Conservation (phyloP, 2,329 filamentous ascomycete species). For the Corynespora cassiicola region DNA sequence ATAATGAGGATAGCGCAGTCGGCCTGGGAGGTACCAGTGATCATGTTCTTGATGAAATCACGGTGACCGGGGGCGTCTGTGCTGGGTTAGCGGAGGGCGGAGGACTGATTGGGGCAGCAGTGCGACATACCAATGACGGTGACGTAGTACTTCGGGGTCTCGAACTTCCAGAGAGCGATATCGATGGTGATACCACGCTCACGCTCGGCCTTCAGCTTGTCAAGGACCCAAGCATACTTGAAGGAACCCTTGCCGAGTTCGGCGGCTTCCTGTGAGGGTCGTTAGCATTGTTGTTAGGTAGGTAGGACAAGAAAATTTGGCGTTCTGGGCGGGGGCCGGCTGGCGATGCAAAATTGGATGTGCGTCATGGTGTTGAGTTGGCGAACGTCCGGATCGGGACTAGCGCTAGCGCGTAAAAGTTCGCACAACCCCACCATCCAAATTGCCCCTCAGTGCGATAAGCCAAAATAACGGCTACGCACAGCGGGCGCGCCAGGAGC, state of each 20-base stretch:
- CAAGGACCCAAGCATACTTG: conserved; percentile 99
- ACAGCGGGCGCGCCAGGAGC: conserved; percentile 23
- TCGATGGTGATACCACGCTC: conserved; percentile 99
- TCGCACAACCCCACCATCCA: conserved; percentile 48
- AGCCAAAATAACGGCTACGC: conserved; percentile 38
- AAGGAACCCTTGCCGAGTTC: conserved; percentile 99
- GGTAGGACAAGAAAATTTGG: conserved; percentile 29
- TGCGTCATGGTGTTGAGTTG: conserved; percentile 43
- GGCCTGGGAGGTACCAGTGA: conserved; percentile 99
- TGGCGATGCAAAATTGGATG: conserved; percentile 16
- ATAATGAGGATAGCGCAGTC: conserved; percentile 99
- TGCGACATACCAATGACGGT: conserved; percentile 82
- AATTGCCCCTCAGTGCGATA: conserved; percentile 46
- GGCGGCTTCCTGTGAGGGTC: conserved; percentile 80
- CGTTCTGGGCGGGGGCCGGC: background rate
- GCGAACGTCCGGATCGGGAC: conserved; percentile 32
- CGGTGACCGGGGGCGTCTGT: conserved; percentile 92
- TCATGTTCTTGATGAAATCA: conserved; percentile 99
- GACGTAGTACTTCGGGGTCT: conserved; percentile 97
- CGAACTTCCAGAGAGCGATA: conserved; percentile 99
- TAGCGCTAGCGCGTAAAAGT: conserved; percentile 46
- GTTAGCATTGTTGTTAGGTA: conserved; percentile 49
- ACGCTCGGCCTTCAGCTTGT: conserved; percentile 99
- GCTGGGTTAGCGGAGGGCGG: conserved; percentile 21
- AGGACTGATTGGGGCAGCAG: conserved; percentile 10